Conservation (phyloP, 495 filamentous ascomycete genomes). For the Daldinia concentrica region DNA sequence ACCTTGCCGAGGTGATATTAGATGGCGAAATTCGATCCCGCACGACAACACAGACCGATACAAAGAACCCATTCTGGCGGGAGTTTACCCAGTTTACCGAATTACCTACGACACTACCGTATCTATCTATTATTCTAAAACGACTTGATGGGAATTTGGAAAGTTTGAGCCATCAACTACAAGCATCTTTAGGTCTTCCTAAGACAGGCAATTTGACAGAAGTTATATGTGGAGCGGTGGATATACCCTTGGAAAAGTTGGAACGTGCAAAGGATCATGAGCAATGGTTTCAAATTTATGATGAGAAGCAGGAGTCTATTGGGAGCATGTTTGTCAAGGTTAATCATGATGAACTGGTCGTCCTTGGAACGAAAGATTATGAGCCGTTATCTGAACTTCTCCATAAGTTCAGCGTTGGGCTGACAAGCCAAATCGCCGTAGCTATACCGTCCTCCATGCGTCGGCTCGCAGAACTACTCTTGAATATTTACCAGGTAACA, state of each 20-base stretch:
- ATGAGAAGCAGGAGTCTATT: slow-evolving; percentile 73
- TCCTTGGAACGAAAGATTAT: slow-evolving; percentile 88
- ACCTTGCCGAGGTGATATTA: slow-evolving; percentile 90
- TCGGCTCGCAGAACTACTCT: slow-evolving; percentile 81
- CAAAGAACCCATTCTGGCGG: slow-evolving; percentile 90
- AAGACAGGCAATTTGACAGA: slow-evolving; percentile 52
- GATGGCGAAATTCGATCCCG: slow-evolving; percentile 89
- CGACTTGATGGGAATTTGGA: slow-evolving; percentile 61
- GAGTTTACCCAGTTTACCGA: slow-evolving; percentile 91
- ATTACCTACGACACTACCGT: slow-evolving; percentile 80
- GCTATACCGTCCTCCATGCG: slow-evolving; percentile 79
- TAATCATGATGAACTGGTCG: slow-evolving; percentile 84
- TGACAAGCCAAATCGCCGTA: slow-evolving; percentile 86
- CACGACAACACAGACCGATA: slow-evolving; percentile 83
- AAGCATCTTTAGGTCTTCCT: slow-evolving; percentile 54
- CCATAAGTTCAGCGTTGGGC: slow-evolving; percentile 80
- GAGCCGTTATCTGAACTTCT: slow-evolving; percentile 83
- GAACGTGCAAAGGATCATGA: slow-evolving; percentile 82
- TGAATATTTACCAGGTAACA: slow-evolving; percentile 97
- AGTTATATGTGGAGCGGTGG: slow-evolving; percentile 73
- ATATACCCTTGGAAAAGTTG: slow-evolving; percentile 85
- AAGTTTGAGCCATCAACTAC: slow-evolving; percentile 54
- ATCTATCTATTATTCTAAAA: slow-evolving; percentile 84
- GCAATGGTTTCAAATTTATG: slow-evolving; percentile 87
- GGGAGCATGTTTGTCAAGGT: slow-evolving; percentile 90